Base-by-base conservation (phyloP, 345 rosid species). In the Eucalyptus brandiana region DNA sequence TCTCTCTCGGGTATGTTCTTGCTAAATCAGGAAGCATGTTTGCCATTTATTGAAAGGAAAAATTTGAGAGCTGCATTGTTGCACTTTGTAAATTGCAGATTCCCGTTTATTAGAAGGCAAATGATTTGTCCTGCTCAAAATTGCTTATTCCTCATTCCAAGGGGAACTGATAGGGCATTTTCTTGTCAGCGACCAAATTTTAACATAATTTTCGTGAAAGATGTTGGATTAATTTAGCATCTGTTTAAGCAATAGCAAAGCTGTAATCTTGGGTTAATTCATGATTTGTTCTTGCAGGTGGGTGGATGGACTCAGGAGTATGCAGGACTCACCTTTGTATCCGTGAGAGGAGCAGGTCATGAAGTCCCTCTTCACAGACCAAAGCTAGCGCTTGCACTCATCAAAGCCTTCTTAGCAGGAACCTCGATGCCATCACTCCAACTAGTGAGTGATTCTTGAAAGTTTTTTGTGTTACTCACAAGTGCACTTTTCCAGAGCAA, bases 241-340 rank as follows among this genome's bases (percentile, higher is more conserved):
- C 42, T 21, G 30, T 40, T 5, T 76, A 19, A 76, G 28, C 83
- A 37, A 40, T 37, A 26, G 83, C 47, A 76, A 21, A 37, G 47
- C 83, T 34, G 47, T 76, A 76, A 37, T 76, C 83, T 76, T 0
- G 47, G 28, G 47, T 21, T 37, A 37, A 37, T 19, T 2, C 83
- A 76, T 48, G 17, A 86, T 34, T 6, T 45, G 81, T 51, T 69
- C 72, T 19, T 49, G 91, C 95, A 97, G 99, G 99, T 97, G 28
- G 99, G 98, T 86, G 99, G 99, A 67, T 97, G 99, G 99, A 94
- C 93, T 65, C 97, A 97, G 91, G 98, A 96, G 90, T 97, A 96
- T 32, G 96, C 89, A 8, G 99, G 98, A 72, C 96, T 96, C 10
- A 95, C 93, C 53, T 97, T 97, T 80, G 99, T 97, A n/a, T 92